Evolutionary conservation across 345 rosid species (phyloP).

Genomic region (Garcia nutans): DNA sequence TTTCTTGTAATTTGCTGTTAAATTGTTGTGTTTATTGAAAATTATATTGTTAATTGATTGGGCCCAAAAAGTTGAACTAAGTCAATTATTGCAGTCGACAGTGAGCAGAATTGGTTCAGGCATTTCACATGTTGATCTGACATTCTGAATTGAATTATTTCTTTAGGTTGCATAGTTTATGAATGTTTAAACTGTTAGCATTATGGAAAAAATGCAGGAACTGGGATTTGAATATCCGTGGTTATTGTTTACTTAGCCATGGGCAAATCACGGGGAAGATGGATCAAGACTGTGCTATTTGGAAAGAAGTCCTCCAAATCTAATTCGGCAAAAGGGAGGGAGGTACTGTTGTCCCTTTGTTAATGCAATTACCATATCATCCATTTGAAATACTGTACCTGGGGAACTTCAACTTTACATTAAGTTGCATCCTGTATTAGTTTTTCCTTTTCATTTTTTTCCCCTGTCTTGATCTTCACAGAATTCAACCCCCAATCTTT

Average conservation of each 20-base stretch:
- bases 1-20: background rate
- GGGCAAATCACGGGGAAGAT: slow-evolving; percentile 80
- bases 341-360: slow-evolving; percentile 38
- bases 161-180: background rate
- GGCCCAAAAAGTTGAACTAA: background rate
- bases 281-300: slow-evolving; percentile 78
- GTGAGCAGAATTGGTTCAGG: slow-evolving; percentile 3
- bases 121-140: background rate
- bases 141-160: slow-evolving; percentile 2
- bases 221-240: slow-evolving; percentile 26
- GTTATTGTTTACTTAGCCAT: slow-evolving; percentile 31
- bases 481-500: background rate
- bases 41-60: background rate
- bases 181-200: background rate
- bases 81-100: background rate
- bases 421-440: background rate
- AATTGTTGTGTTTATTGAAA: background rate
- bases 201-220: slow-evolving; percentile 17
- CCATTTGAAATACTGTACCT: background rate
- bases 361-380: background rate
- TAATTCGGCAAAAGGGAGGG: slow-evolving; percentile 50
- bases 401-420: background rate
- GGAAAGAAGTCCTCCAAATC: slow-evolving; percentile 83
- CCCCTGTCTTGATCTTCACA: background rate
- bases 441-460: background rate